Evolutionary conservation across 2,329 filamentous ascomycete genomes (phyloP), one percentile per base, ranked within the genome.

Genomic region (Fusarium albosuccineum): DNA sequence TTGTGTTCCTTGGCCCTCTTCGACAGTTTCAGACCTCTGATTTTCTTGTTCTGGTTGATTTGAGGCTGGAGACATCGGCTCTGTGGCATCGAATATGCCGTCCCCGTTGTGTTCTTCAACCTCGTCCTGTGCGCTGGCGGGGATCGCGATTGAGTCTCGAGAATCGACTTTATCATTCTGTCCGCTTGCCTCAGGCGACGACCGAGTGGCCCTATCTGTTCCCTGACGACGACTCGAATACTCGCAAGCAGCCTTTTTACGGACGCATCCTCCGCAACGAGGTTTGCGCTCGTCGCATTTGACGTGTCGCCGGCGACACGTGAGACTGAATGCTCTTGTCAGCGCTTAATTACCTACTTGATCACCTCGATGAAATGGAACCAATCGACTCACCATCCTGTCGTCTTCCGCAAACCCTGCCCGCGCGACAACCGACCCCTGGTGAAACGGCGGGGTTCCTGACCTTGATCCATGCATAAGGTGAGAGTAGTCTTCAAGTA

Each of bases 391-490:
- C 13, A 65, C 62, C 62, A 65, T 10, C 62, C 62, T 11, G 62
- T 65, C 33, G 55, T 65, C 16, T 42, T 62, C 2, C 58, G 58
- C 17, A 66, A n/a, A 7, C 65, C 62, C 68, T 50, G 71, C n/a
- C 62, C 62, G 17, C 62, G 58, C 10, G 58, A 59, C n/a, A 51
- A 9, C 10, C 62, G 62, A 16, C 50, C 50, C 7, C 62, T 44
- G 29, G 58, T 62, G 54, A 62, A 63, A 33, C 49, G 46, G 22
- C 48, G 57, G 26, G 42, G 57, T 48, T 44, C 42, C 26, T 52
- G 22, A 44, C 39, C 11, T 33, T 33, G 10, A 7, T 61, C 77
- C 91, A 72, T 92, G 89, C 66, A 93, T 78, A 76, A 92, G 92
- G 6, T 92, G 90, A 80, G 90, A 93, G 59, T 91, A 22, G 4